A percentile compares a stretch with the other conserved stretches of the same genome.
These are phyloP conservation scores for Entelexis paramagnoliae DNA, from an alignment of 1,139 yeast species.

Conservation along the genomic window DNA sequence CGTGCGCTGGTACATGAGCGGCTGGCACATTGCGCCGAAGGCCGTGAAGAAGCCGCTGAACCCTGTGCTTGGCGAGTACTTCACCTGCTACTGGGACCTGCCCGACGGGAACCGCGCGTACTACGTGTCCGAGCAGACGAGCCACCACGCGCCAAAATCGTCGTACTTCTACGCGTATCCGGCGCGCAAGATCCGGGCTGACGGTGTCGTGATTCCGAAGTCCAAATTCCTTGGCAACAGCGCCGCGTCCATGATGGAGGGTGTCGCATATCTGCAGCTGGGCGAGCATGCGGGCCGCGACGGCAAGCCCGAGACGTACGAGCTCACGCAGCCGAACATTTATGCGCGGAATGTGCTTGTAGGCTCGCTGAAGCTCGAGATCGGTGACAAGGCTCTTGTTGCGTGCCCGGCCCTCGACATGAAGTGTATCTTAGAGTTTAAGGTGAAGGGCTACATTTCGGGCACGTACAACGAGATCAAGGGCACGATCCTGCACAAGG, in stretches of 20 bases:
- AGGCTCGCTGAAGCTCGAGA: constrained; percentile 78
- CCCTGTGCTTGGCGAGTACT: constrained; percentile 86
- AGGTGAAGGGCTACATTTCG: constrained; percentile 85
- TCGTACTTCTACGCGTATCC: constrained; percentile 86
- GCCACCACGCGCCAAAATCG: constrained; percentile 97
- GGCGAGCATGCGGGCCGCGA: constrained; percentile 39
- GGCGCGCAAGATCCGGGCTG: constrained; percentile 67
- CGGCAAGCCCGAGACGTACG: constrained; percentile 38
- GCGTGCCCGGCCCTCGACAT: constrained; percentile 51
- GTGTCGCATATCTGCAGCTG: constrained; percentile 62
- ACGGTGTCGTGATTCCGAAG: constrained; percentile 78
- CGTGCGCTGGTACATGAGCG: constrained; percentile 80
- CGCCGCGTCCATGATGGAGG: constrained; percentile 96
- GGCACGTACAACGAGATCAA: constrained; percentile 87
- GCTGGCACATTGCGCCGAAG: constrained; percentile 97
- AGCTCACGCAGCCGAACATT: constrained; percentile 85
- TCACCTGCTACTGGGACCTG: constrained; percentile 84
- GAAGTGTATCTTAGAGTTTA: constrained; percentile 80
- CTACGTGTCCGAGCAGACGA: constrained; percentile 85
- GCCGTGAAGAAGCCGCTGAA: constrained; percentile 95
- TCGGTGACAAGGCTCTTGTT: constrained; percentile 81
- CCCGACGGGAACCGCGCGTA: constrained; percentile 61
- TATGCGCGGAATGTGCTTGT: constrained; percentile 90
- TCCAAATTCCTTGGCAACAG: constrained; percentile 88
- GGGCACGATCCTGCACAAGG: constrained; percentile 53